These are phyloP conservation scores for Candida michaelii DNA, from an alignment of 805 yeast species.

Conservation along the genomic window DNA sequence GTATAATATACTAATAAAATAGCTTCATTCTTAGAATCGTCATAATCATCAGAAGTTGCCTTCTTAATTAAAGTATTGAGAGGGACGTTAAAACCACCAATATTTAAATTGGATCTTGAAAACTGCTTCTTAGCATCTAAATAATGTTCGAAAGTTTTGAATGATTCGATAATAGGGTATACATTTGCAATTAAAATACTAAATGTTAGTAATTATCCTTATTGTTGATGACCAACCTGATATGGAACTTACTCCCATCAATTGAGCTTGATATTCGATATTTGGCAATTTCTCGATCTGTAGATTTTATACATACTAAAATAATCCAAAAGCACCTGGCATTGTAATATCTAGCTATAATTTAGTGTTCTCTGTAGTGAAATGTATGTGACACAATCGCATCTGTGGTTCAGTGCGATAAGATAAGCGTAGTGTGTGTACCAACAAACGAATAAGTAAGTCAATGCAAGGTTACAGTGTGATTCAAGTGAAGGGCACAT, in stretches of 20 bases:
- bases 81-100: constrained; percentile 43
- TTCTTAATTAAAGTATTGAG: constrained; percentile 31
- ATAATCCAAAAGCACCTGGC: constrained; percentile 9
- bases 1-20: constrained; percentile 12
- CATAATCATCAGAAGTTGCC: constrained; percentile 22
- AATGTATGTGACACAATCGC: constrained; percentile 8
- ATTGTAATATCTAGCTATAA: constrained; percentile 6
- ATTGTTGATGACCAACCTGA: constrained; percentile 6
- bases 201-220: constrained; percentile 5
- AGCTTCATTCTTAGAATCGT: constrained; percentile 11
- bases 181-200: constrained; percentile 50
- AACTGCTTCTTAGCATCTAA: constrained; percentile 29
- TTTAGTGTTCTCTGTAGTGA: neutral
- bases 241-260: no score
- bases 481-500: no score
- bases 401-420: constrained; percentile 2
- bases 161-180: constrained; percentile 63
- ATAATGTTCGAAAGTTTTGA: constrained; percentile 50
- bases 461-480: no score
- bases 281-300: no score
- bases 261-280: no score
- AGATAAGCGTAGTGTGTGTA: constrained; percentile 6
- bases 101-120: constrained; percentile 28
- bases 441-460: no score
- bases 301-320: constrained; percentile 5